Base-by-base conservation (phyloP, 1,284 basidiomycete species). In the Entoloma clypeatum region DNA sequence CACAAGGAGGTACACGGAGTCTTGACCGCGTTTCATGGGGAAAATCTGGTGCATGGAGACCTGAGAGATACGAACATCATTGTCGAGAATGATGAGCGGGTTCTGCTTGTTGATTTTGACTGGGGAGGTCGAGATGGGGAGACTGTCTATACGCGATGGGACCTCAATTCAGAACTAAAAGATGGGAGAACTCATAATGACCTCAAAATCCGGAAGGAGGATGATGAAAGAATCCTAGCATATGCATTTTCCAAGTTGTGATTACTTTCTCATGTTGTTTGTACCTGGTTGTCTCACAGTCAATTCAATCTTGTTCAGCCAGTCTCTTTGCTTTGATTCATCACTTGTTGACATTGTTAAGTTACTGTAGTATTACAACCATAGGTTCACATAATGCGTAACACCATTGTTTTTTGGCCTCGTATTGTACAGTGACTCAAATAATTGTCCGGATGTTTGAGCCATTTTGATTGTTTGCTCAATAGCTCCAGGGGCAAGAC, bases 81-180 rank as follows among this genome's bases (percentile, higher is more conserved):
- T 24, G 43, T 48, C 34, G 22, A 38, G 4, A 48, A 32, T 13
- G 44, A 41, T 14, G 23, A 33, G 8, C 16, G 23, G 24, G 33
- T 49, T 24, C 41, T 42, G 43, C 26, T 56, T 29, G 36, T 56
- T 24, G 53, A 56, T 34, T 56, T 51, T 33, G 53, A 56, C 38
- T 54, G 53, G 53, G 48, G 45, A 32, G 54, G 54, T 21, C 38
- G 41, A 39, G 53, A 48, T 28, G 52, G 54, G 19, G 40, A 44
- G 43, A 47, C 42, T 13, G 34, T 27, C 18, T 55, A 56, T 44
- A 50, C 52, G 11, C 45, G 43, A 7, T 23, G 26, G 32, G 33
- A 37, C 23, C 53, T 56, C 23, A 47, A 54, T 33, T 25, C n/a
- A 18, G 53, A 52, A 33, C 41, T 56, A 36, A n/a, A 39, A 13